Evolutionary conservation across 257 asterid species (phyloP).

Genomic region (Plectranthus barbatus): DNA sequence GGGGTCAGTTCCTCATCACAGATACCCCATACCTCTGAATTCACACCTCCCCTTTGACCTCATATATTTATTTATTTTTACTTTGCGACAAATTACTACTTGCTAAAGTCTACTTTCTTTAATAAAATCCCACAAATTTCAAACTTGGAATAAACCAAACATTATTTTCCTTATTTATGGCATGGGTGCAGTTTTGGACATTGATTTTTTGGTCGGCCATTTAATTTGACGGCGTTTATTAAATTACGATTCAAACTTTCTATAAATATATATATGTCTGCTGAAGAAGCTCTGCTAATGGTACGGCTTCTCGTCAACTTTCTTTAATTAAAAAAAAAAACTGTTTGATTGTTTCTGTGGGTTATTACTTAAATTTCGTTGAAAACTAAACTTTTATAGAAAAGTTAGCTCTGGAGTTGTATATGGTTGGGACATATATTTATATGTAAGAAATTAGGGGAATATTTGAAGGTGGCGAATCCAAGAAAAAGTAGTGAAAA

Average conservation of each 20-base stretch:
- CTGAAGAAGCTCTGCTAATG: constrained; percentile 2
- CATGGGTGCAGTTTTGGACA: not conserved
- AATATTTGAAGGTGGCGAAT: constrained; percentile 41
- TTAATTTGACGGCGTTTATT: constrained; percentile 22
- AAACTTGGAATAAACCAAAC: not conserved
- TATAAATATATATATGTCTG: constrained; percentile 12
- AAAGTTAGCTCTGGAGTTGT: too few relatives aligned
- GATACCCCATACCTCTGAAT: constrained; percentile 9
- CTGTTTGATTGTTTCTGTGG: not conserved
- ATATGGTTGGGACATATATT: too few relatives aligned
- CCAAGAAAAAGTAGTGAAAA: constrained; percentile 11
- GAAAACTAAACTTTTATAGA: too few relatives aligned
- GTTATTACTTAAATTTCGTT: too few relatives aligned
- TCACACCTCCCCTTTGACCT: constrained; percentile 27
- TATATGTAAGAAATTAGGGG: too few relatives aligned
- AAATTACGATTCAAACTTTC: not conserved
- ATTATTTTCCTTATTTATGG: not conserved
- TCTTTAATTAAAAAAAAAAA: not conserved
- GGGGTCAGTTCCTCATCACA: constrained; percentile 4
- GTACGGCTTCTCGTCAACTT: constrained; percentile 16
- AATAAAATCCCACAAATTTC: not conserved
- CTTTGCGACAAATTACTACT: too few relatives aligned
- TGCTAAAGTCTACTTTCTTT: not conserved
- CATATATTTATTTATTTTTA: not conserved
- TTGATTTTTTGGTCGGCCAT: not conserved